Conservation (phyloP, 2,329 filamentous ascomycete species). For the Zymoseptoria ardabiliae region DNA sequence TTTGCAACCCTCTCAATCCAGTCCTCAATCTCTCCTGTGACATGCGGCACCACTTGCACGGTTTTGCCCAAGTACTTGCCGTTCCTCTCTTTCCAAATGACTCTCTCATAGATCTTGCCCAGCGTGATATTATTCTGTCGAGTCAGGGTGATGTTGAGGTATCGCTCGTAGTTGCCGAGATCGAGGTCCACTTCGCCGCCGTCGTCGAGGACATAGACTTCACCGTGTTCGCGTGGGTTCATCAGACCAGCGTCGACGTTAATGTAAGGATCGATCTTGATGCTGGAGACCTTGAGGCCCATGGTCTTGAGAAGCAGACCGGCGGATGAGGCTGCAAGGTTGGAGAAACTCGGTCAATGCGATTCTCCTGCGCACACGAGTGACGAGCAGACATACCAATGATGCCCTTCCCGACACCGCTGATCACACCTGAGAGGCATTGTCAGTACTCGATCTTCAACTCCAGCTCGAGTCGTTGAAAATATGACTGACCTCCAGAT, state of each 20-base stretch:
- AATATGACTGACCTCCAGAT: conserved; percentile 58
- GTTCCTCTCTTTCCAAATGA: conserved; percentile 66
- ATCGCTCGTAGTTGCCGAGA: conserved; percentile 70
- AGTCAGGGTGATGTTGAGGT: conserved; percentile 73
- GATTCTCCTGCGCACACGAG: not conserved
- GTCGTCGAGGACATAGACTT: conserved; percentile 81
- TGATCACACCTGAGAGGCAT: conserved; percentile 43
- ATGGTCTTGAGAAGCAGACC: conserved; percentile 72
- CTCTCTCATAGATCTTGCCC: conserved; percentile 88
- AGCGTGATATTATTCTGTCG: conserved; percentile 95
- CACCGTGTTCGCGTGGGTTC: conserved; percentile 70
- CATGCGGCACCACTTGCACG: conserved; percentile 88
- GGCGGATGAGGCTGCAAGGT: conserved; percentile 52
- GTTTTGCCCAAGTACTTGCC: conserved; percentile 80
- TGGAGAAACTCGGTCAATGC: conserved; percentile 7
- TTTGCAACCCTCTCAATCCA: conserved; percentile 83
- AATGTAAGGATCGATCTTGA: conserved; percentile 68
- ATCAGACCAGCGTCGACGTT: conserved; percentile 70
- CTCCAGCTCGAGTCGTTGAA: not conserved
- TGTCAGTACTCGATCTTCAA: not conserved
- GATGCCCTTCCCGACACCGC: conserved; percentile 57
- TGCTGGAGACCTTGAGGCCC: conserved; percentile 64
- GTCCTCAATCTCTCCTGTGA: conserved; percentile 85
- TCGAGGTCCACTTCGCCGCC: conserved; percentile 72
- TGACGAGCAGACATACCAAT: conserved; percentile 46